Conservation (phyloP, 2,329 filamentous ascomycete species). For the Leptodontidium sp. region DNA sequence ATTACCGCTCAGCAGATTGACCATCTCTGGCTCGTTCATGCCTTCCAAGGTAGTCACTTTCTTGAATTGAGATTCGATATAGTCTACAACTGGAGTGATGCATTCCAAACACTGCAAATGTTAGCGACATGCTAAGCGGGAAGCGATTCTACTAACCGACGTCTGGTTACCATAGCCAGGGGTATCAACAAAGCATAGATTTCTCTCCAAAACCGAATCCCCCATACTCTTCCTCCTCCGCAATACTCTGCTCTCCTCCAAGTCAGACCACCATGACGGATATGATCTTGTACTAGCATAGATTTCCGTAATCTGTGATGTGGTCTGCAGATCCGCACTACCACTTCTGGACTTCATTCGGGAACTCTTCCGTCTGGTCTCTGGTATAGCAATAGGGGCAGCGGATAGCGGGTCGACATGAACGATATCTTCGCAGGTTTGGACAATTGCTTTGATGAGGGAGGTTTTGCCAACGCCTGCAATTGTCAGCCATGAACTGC, state of each 20-base stretch:
- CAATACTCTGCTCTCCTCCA: slow-evolving; percentile 69
- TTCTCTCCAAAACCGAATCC: slow-evolving; percentile 85
- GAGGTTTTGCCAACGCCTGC: slow-evolving; percentile 87
- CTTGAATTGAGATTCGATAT: slow-evolving; percentile 75
- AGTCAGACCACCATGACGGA: slow-evolving; percentile 87
- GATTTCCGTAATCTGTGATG: slow-evolving; percentile 66
- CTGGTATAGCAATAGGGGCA: slow-evolving; percentile 43
- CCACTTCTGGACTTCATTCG: slow-evolving; percentile 41
- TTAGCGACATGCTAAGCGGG: slow-evolving; percentile 41
- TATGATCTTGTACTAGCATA: slow-evolving; percentile 85
- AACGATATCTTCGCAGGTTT: slow-evolving; percentile 89
- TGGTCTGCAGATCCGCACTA: slow-evolving; percentile 44
- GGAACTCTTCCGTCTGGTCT: slow-evolving; percentile 41
- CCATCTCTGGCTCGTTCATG: slow-evolving; percentile 77
- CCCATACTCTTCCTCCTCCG: slow-evolving; percentile 74
- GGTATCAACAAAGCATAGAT: slow-evolving; percentile 93
- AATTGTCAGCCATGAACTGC: slow-evolving; percentile 31
- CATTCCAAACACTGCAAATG: slow-evolving; percentile 58
- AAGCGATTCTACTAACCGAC: slow-evolving; percentile 54
- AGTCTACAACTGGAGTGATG: slow-evolving; percentile 69
- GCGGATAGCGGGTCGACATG: slow-evolving; percentile 74
- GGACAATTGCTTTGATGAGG: slow-evolving; percentile 86
- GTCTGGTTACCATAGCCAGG: slow-evolving; percentile 66
- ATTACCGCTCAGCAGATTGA: slow-evolving; percentile 80
- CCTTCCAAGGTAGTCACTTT: slow-evolving; percentile 67